These are phyloP conservation scores for Fusarium nodosum DNA, from an alignment of 2,329 filamentous ascomycete genomes.

Conservation along the genomic window DNA sequence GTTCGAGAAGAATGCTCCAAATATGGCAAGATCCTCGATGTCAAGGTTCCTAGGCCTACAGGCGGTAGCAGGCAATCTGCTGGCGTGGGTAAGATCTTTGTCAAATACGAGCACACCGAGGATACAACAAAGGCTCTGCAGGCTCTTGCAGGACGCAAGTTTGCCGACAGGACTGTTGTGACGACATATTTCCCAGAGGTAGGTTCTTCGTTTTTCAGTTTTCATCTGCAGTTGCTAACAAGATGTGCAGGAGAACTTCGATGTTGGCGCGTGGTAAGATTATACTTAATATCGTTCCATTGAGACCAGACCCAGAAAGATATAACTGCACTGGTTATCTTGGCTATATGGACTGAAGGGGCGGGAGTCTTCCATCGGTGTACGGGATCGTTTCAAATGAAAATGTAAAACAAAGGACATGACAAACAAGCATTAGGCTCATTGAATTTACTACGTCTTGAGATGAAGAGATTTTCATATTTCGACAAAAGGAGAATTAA, in stretches of 20 bases:
- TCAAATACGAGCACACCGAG: slow-evolving; percentile 88
- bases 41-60: slow-evolving; percentile 92
- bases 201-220: slow-evolving; percentile 47
- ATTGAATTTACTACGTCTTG: slow-evolving; percentile 19
- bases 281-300: slow-evolving; percentile 28
- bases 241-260: slow-evolving; percentile 85
- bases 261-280: slow-evolving; percentile 85
- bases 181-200: slow-evolving; percentile 97
- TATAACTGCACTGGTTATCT: slow-evolving; percentile 8
- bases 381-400: slow-evolving; percentile 43
- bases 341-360: slow-evolving; percentile 39
- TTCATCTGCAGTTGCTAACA: slow-evolving; percentile 50
- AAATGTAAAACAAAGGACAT: slow-evolving; percentile 51
- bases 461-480: not conserved
- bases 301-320: slow-evolving; percentile 13
- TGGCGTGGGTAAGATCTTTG: slow-evolving; percentile 96
- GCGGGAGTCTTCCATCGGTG: slow-evolving; percentile 45
- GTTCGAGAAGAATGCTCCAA: slow-evolving; percentile 94
- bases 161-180: slow-evolving; percentile 95
- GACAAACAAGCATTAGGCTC: slow-evolving; percentile 36
- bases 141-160: slow-evolving; percentile 94
- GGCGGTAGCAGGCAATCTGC: slow-evolving; percentile 86
- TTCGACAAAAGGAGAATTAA: not conserved
- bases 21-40: slow-evolving; percentile 84
- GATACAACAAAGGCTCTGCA: slow-evolving; percentile 86